Conservation (phyloP, 148 eudicot genomes). For the Drosera capensis region DNA sequence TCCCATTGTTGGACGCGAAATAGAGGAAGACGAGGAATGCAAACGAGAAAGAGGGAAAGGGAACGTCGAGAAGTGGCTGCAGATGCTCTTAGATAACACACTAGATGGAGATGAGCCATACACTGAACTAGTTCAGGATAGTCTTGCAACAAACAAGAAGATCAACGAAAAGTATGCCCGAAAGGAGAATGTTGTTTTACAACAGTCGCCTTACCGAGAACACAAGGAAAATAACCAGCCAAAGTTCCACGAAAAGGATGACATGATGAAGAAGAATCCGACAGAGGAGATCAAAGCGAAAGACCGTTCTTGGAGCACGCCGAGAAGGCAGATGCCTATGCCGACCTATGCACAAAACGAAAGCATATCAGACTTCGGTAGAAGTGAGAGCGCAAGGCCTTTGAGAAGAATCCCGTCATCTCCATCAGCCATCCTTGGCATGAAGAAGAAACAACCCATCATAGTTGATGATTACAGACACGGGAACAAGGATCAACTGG, state of each 20-base stretch:
- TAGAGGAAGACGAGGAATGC: constrained; percentile 65
- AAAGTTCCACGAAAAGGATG: constrained; percentile 8
- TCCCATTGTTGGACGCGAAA: constrained; percentile 23
- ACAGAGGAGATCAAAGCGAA: constrained; percentile 14
- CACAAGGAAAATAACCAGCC: constrained; percentile 6
- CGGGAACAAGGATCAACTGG: constrained; percentile 15
- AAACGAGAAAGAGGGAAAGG: constrained; percentile 72
- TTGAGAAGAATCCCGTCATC: constrained; percentile 73
- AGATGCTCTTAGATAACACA: constrained; percentile 40
- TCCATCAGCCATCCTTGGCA: constrained; percentile 63
- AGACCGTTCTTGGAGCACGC: constrained; percentile 19
- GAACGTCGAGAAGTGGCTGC: constrained; percentile 86
- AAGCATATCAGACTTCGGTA: constrained; percentile 14
- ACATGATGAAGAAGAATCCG: constrained; percentile 7
- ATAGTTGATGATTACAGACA: constrained; percentile 53
- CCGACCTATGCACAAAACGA: constrained; percentile 10
- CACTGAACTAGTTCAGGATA: constrained; percentile 11
- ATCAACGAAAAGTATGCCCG: constrained; percentile 44
- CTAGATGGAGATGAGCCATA: constrained; percentile 14
- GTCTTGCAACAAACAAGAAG: constrained; percentile 19
- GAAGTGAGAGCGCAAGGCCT: constrained; percentile 67
- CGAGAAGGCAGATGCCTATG: constrained; percentile 21
- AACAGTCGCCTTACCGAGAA: constrained; percentile 7
- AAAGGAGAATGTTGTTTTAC: constrained; percentile 14
- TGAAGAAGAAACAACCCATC: constrained; percentile 61